Evolutionary conservation across 345 rosid species (phyloP).

Genomic region (Sonneratia alba): DNA sequence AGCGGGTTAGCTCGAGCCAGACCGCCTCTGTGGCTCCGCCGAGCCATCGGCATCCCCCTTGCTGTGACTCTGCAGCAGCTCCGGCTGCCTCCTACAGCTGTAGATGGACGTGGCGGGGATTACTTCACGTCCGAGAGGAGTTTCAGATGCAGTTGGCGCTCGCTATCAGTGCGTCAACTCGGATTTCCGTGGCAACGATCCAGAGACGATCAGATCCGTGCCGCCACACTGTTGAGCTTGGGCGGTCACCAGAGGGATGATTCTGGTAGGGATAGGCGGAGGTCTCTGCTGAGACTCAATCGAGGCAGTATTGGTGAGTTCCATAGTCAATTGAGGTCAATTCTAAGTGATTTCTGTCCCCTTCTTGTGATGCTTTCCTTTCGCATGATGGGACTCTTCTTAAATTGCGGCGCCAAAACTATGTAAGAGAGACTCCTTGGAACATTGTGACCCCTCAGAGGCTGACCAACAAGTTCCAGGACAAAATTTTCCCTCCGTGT

Average conservation of each 20-base stretch:
- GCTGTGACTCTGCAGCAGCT: conserved; percentile 1
- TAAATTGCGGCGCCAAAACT: not conserved
- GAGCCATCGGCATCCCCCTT: conserved; percentile 29
- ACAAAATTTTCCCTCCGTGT: not conserved
- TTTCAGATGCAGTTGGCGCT: conserved; percentile 90
- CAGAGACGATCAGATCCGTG: conserved; percentile 93
- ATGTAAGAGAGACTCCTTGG: not conserved
- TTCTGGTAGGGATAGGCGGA: conserved; percentile 48
- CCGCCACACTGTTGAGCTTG: conserved; percentile 62
- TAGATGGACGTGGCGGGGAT: conserved; percentile 32
- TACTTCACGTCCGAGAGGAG: conserved; percentile 86
- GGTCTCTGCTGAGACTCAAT: conserved; percentile 53
- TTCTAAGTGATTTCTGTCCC: not conserved
- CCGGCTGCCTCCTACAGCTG: conserved; percentile 4
- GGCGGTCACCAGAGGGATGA: conserved; percentile 51
- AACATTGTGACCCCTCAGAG: not conserved
- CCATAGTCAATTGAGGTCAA: conserved; percentile 10
- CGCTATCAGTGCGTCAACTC: conserved; percentile 89
- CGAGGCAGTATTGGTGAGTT: conserved; percentile 89
- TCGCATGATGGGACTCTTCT: not conserved
- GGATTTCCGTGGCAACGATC: conserved; percentile 45
- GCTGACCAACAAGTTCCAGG: not conserved
- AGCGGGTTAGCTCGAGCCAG: conserved; percentile 19
- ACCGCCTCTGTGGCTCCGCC: conserved; percentile 25
- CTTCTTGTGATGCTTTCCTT: not conserved